Percentiles rank a stretch among this genome's conserved stretches.
These are phyloP conservation scores for Rhizoclosmatium globosum DNA, from an alignment of 192 early-diverging fungal species.

Conservation along the genomic window DNA sequence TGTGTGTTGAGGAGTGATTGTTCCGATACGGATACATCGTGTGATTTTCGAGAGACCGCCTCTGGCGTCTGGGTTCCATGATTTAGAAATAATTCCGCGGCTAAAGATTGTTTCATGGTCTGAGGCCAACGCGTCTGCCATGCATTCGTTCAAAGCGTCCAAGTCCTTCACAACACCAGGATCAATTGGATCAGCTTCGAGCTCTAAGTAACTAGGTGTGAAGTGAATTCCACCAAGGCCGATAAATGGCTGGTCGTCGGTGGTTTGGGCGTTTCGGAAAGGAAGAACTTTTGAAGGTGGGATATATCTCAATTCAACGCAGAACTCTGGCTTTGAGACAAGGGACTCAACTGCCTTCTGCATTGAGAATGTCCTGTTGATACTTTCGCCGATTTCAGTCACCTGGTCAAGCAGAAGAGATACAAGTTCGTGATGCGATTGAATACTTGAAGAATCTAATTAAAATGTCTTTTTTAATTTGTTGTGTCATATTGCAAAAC, in stretches of 20 bases:
- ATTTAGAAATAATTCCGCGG: constrained; percentile 2
- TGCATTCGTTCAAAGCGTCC: constrained; percentile 14
- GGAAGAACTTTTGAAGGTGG: neutral
- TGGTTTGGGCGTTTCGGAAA: neutral
- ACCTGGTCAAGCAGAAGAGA: neutral
- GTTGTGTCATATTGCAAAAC: neutral
- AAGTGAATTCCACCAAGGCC: constrained; percentile 23
- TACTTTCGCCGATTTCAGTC: neutral
- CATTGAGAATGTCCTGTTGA: constrained; percentile 3
- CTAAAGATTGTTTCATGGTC: neutral
- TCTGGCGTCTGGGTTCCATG: neutral
- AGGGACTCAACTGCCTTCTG: constrained; percentile 7
- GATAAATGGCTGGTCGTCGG: neutral
- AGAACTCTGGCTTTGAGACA: neutral
- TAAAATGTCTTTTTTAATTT: neutral
- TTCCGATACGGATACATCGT: constrained; percentile 10
- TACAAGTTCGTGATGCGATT: neutral
- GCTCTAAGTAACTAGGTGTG: constrained; percentile 10
- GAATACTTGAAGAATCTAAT: neutral
- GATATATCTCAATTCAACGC: constrained; percentile 13
- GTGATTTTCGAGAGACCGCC: neutral
- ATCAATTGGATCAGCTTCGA: constrained; percentile 5
- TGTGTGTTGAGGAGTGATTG: neutral
- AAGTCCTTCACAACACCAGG: constrained; percentile 8
- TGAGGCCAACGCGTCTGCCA: constrained; percentile 1